phyloP scores from a whole-genome alignment of 2,329 filamentous ascomycete species.

The Rutstroemia sp. region DNA sequence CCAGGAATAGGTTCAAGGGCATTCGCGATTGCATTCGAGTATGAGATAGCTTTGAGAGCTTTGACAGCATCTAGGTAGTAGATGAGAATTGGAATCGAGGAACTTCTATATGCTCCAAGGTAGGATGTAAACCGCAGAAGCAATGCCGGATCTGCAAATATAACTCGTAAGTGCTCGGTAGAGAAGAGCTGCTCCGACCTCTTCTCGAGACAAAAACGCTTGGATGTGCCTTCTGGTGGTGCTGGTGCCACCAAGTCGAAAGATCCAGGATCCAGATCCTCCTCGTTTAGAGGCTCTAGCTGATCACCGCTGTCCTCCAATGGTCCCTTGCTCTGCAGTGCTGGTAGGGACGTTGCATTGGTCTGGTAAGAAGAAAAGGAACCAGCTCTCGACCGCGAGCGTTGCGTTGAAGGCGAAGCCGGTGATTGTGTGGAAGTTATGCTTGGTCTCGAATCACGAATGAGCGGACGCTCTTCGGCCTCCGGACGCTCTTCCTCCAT shows the following conservation, averaged over 20 bases:
- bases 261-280: slow-evolving; percentile 45
- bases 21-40: slow-evolving; percentile 61
- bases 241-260: slow-evolving; percentile 44
- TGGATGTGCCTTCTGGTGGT: slow-evolving; percentile 24
- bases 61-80: slow-evolving; percentile 69
- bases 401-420: slow-evolving; percentile 14
- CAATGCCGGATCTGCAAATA: slow-evolving; percentile 56
- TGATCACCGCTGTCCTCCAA: slow-evolving; percentile 40
- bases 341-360: slow-evolving; percentile 22
- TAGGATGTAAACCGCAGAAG: slow-evolving; percentile 62
- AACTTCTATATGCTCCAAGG: slow-evolving; percentile 49
- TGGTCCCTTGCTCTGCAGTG: slow-evolving; percentile 23
- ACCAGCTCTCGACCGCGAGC: slow-evolving; percentile 16
- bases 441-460: slow-evolving; percentile 5
- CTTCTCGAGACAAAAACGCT: slow-evolving; percentile 51
- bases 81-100: slow-evolving; percentile 57
- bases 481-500: background rate
- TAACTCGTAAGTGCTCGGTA: slow-evolving; percentile 53
- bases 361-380: slow-evolving; percentile 25
- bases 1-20: slow-evolving; percentile 49
- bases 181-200: slow-evolving; percentile 61
- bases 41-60: slow-evolving; percentile 61
- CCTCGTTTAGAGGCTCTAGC: slow-evolving; percentile 34
- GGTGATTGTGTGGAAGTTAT: slow-evolving; percentile 1
- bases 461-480: background rate